Evolutionary conservation across 371 early-diverging fungal genomes (phyloP), one percentile per base, ranked within the genome.

Genomic region (Mucor saturninus): DNA sequence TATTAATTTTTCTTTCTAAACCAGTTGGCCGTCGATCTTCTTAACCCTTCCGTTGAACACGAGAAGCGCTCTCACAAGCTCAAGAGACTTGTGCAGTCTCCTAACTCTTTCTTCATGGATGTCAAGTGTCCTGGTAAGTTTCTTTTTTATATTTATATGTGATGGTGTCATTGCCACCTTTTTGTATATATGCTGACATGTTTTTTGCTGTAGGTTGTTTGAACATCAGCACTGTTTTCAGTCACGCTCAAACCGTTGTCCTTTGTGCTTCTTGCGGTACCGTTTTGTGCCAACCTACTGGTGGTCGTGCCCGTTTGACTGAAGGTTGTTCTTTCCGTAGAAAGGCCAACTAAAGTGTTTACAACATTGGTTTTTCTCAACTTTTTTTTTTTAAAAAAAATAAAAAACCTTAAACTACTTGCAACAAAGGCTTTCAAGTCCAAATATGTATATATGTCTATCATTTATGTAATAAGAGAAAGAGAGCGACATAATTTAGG

Each of bases 61-160:
- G 94, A 98, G 87, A 89, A 89, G 86, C 91, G 93, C 76, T 85
- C 87, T 76, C 97, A 98, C 95, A 99, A 99, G 93, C 92, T 97
- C 73, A 99, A 99, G 94, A 91, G 99, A 81, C 89, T 99, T 66
- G 99, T 99, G 74, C 99, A 97, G 86, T 91, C 91, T 77, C 97
- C 98, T 71, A 98, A 99, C 94, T 98, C 99, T 49, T 99, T 91
- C 92, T 99, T 99, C 87, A 99, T 99, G 98, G 98, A 99, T 77
- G 99, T 99, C 71, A 98, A 98, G 90, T 99, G 99, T 91, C 89
- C 92, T 61, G 93, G 94, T 92, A 84, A 65, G 83, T 74, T 55
- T 49, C 38, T 30, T 35, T 56, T 46, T 14, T 29, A 5, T 15
- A 49, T 29, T 51, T 51, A 37, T 32, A 29, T 31, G 30, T 46